A percentile compares a stretch with the other conserved stretches of the same genome.
Evolutionary conservation across 306 rosid species (phyloP).

Genomic region (Carpinus fangiana): DNA sequence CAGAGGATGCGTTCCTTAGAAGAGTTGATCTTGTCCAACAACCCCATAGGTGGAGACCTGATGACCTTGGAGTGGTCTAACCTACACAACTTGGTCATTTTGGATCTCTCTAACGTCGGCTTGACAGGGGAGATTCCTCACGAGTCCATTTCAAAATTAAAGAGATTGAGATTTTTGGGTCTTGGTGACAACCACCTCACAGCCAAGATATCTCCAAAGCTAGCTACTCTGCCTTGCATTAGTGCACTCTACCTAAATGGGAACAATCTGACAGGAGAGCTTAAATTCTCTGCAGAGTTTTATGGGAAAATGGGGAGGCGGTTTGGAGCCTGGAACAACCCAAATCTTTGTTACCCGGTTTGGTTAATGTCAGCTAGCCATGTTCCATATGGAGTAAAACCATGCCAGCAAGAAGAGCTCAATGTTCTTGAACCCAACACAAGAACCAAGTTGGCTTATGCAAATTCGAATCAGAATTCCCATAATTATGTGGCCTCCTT

Average conservation of each 20-base stretch:
- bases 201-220: conserved; percentile 59
- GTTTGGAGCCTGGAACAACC: conserved; percentile 83
- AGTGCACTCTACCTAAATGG: conserved; percentile 75
- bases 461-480: conserved; percentile 30
- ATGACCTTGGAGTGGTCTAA: conserved; percentile 55
- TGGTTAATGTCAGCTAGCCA: conserved; percentile 39
- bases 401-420: conserved; percentile 59
- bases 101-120: conserved; percentile 74
- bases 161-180: conserved; percentile 72
- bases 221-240: conserved; percentile 65
- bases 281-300: conserved; percentile 62
- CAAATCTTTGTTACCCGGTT: conserved; percentile 68
- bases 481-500: conserved; percentile 35
- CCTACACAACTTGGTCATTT: conserved; percentile 52
- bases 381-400: conserved; percentile 72
- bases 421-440: conserved; percentile 40
- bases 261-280: conserved; percentile 70
- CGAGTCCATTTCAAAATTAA: conserved; percentile 61
- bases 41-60: conserved; percentile 77
- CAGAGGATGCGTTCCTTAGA: conserved; percentile 60
- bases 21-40: conserved; percentile 69
- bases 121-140: conserved; percentile 73
- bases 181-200: conserved; percentile 76
- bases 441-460: conserved; percentile 28
- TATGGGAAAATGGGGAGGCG: conserved; percentile 74